phyloP scores from a whole-genome alignment of 768 basidiomycete species.

The Chalciporus piperatus region DNA sequence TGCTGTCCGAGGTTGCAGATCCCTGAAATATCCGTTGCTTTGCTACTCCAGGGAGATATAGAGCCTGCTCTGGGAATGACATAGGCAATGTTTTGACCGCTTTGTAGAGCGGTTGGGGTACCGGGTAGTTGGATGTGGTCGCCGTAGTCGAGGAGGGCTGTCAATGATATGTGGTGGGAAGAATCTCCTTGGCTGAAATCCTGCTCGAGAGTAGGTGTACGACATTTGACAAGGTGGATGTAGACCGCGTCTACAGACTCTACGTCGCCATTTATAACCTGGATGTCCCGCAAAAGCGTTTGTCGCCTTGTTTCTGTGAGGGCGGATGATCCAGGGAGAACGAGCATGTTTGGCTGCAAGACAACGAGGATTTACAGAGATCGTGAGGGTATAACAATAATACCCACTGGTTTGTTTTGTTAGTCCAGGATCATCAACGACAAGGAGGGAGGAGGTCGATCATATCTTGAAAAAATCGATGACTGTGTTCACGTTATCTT shows the following conservation, averaged over 20 bases:
- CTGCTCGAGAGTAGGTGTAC: conserved; percentile 40
- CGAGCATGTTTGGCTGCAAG: conserved; percentile 55
- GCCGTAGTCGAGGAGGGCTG: conserved; percentile 80
- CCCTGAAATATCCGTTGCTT: conserved; percentile 91
- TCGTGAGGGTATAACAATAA: background rate
- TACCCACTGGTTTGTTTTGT: background rate
- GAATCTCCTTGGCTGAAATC: conserved; percentile 48
- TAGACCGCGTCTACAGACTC: conserved; percentile 77
- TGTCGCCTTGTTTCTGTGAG: conserved; percentile 70
- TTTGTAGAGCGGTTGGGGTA: conserved; percentile 37
- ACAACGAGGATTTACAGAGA: background rate
- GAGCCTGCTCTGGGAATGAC: conserved; percentile 85
- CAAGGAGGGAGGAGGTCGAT: background rate
- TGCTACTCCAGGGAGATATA: conserved; percentile 98
- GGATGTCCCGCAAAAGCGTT: conserved; percentile 59
- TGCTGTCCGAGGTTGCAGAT: conserved; percentile 77
- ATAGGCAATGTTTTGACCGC: conserved; percentile 50
- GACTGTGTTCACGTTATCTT: background rate
- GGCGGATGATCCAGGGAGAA: conserved; percentile 74
- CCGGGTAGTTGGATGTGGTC: conserved; percentile 57
- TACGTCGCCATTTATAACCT: conserved; percentile 49
- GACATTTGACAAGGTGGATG: conserved; percentile 79
- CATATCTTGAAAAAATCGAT: background rate
- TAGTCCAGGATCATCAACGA: background rate
- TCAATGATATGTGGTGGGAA: conserved; percentile 49